Percentiles rank a stretch among this genome's conserved stretches.
Conservation (phyloP, 208 protist genomes). For the Leishmania tarentolae region DNA sequence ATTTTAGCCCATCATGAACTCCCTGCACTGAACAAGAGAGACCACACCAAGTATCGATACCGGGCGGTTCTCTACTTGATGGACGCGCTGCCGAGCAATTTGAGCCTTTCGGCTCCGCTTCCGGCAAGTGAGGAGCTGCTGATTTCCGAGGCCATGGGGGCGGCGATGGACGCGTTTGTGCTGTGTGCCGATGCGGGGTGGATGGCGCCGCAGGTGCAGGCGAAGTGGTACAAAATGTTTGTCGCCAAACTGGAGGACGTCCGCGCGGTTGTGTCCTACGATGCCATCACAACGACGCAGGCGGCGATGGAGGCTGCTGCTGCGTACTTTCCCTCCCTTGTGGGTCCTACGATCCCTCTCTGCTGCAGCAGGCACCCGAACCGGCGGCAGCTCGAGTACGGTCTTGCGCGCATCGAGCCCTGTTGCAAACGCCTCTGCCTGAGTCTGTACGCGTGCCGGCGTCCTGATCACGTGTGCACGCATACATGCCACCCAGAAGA, state of each 20-base stretch:
- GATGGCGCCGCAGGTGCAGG: constrained; percentile 49
- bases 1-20: constrained; percentile 83
- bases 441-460: constrained; percentile 54
- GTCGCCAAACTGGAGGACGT: constrained; percentile 66
- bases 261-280: constrained; percentile 45
- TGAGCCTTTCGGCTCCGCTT: constrained; percentile 21
- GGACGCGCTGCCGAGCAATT: constrained; percentile 35
- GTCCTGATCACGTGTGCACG: constrained; percentile 62
- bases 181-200: constrained; percentile 78
- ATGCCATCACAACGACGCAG: constrained; percentile 9
- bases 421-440: constrained; percentile 70
- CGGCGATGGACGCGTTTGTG: constrained; percentile 61
- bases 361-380: constrained; percentile 77
- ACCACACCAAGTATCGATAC: constrained; percentile 54
- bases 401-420: constrained; percentile 39
- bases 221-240: constrained; percentile 71
- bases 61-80: constrained; percentile 79
- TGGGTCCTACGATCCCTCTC: constrained; percentile 65
- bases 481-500: constrained; percentile 61
- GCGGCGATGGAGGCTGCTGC: constrained; percentile 6
- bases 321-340: constrained; percentile 57
- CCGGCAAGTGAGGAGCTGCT: constrained; percentile 33
- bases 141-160: constrained; percentile 52
- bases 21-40: constrained; percentile 63
- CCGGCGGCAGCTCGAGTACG: constrained; percentile 76